Conservation (phyloP, 306 rosid species). For the Pyrus betulifolia region DNA sequence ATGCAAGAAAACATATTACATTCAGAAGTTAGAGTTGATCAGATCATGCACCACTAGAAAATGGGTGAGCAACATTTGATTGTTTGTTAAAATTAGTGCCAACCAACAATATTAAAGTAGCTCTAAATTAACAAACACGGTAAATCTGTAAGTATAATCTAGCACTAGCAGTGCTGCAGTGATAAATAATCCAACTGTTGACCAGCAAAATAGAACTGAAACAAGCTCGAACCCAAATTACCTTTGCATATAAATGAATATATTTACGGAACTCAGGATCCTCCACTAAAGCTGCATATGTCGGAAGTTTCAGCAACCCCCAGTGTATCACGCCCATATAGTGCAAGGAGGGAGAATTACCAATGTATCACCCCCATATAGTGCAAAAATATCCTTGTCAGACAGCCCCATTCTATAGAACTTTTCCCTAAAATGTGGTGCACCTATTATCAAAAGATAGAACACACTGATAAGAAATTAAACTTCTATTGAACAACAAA, state of each 20-base stretch:
- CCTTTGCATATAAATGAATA: slow-evolving; percentile 81
- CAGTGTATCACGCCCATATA: too few species aligned
- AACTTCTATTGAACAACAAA: background rate
- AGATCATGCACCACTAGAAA: too few species aligned
- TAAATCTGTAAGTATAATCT: too few species aligned
- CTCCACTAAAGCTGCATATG: slow-evolving; percentile 65
- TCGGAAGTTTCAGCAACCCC: slow-evolving; percentile 63
- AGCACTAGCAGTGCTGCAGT: too few species aligned
- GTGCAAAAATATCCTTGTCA: slow-evolving; percentile 80
- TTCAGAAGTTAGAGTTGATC: too few species aligned
- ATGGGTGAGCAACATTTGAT: too few species aligned
- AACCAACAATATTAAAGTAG: too few species aligned
- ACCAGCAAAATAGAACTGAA: background rate
- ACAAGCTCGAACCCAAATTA: slow-evolving; percentile 21
- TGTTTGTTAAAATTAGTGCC: too few species aligned
- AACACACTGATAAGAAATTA: background rate
- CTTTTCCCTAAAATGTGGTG: slow-evolving; percentile 60
- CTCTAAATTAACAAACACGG: too few species aligned
- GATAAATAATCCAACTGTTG: background rate
- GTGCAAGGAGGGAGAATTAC: too few species aligned
- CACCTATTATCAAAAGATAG: slow-evolving; percentile 34
- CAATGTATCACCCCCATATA: slow-evolving; percentile 68
- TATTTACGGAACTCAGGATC: slow-evolving; percentile 55
- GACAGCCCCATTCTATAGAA: slow-evolving; percentile 81
- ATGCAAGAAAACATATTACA: too few species aligned